Base-by-base conservation (phyloP, 495 filamentous ascomycete species). In the Daldinia loculata region DNA sequence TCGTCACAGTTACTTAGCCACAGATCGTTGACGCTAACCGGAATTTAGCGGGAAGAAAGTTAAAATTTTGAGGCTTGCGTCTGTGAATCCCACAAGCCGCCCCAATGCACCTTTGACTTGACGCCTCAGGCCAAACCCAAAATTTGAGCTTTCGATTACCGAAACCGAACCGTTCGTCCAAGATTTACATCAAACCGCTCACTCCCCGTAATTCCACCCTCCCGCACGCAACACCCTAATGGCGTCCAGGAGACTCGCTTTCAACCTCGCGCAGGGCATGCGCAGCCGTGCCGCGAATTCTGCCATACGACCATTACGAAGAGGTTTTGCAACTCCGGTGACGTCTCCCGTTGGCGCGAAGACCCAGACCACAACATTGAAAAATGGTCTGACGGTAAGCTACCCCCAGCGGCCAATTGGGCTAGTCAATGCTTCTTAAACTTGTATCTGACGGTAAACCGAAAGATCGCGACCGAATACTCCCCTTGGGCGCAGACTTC, bases 401-500 rank as follows among this genome's bases (percentile, higher is more conserved):
- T 55, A 41, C 70, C 34, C 56, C 14, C 57, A 75, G 71, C 2
- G 74, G 71, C 76, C 78, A 79, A 79, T 80, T 81, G 78, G 53
- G 68, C 63, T 26, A 30, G 15, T 34, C 12, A 34, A 56, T 56
- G 11, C 65, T 58, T 51, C 27, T 32, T 29, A 26, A 34, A 19
- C 73, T 32, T 59, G 48, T 58, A 32, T 15, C 69, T 85, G 72
- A 82, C 88, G 79, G 56, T 55, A 63, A 24, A 71, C 48, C 29
- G 63, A 22, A 43, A 98, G 96, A 93, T 98, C 79, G 95, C 95
- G 66, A 96, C 95, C 75, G 95, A 99, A 78, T 92, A 98, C 84
- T 98, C 95, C 56, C 95, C 95, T 75, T 98, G 93, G 87, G 94
- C 95, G 70, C 95, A 98, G 86, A 99, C 95, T 63, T 96, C 93